Base-by-base conservation (phyloP, 352 stramenopile species). In the Pythium insidiosum region DNA sequence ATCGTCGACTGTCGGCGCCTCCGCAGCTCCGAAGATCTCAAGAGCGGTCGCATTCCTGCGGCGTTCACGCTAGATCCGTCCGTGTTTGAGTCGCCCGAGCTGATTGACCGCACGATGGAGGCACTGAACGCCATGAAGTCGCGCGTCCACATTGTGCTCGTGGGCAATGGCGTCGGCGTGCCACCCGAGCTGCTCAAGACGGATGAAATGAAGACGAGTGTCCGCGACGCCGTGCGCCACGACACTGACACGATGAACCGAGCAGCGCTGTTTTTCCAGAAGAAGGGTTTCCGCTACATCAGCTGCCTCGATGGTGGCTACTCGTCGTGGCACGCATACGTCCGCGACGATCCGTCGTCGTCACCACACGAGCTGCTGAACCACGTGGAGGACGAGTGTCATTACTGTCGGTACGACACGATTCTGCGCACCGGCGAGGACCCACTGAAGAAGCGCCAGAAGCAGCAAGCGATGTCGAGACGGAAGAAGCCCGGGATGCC, bases 301-400 rank as follows among this genome's bases (percentile, higher is more conserved):
- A 87, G 78, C 24, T 71, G 56, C 6, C 43, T 91, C 12, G 78
- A 91, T 42, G 78, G 78, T 16, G 78, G 78, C 2, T 91, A 88
- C 46, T 71, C 78, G 10, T 83, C 75, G 5, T 91, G 78, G 78
- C 78, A 91, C 43, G 75, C 78, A n/a, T 88, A 80, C 47, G 84
- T 91, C 71, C 69, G 78, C 19, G 78, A 91, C 47, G 63, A 69
- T 3, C 47, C 68, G 1, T 51, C 50, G 15, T 77, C 51, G 1
- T 87, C 78, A 5, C 71, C 70, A 2, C 44, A 84, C 29, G 78
- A 91, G 35, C 44, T 91, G 30, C 56, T 87, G 26, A 77, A 81
- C 38, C 78, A 91, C 38, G 71, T 84, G 0, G 61, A 62, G 18
- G 56, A 61, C 13, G 63, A 87, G 43, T 91, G 78, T 36, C 74